phyloP scores from a whole-genome alignment of 352 stramenopile genomes.

The Phytopythium oedochilum region DNA sequence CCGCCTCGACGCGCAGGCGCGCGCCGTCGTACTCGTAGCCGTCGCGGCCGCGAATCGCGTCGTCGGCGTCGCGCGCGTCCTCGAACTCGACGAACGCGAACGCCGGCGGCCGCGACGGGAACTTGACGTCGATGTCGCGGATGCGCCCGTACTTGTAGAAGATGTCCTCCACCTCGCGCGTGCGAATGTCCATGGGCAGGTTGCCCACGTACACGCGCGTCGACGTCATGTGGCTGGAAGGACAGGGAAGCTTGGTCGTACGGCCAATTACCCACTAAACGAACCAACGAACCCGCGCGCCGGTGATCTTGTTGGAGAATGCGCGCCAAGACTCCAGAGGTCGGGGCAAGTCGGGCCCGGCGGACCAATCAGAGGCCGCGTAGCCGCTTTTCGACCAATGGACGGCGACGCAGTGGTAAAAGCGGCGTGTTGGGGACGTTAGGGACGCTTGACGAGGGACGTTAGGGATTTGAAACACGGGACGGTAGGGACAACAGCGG shows the following conservation, averaged over 20 bases:
- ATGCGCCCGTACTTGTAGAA: slow-evolving; percentile 76
- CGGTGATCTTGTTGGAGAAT: slow-evolving; percentile 1
- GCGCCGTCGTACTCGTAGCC: slow-evolving; percentile 57
- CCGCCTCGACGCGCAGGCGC: slow-evolving; percentile 49
- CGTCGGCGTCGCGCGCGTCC: slow-evolving; percentile 56
- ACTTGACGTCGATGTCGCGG: slow-evolving; percentile 64
- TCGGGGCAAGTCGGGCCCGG: too few species aligned
- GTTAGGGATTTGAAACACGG: slow-evolving; percentile 1
- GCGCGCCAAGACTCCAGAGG: not conserved
- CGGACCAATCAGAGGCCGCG: too few species aligned
- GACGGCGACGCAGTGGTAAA: too few species aligned
- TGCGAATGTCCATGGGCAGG: slow-evolving; percentile 67
- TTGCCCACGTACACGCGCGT: slow-evolving; percentile 68
- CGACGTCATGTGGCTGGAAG: slow-evolving; percentile 18
- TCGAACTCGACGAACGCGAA: slow-evolving; percentile 81
- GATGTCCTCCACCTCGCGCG: slow-evolving; percentile 67
- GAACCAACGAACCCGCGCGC: too few species aligned
- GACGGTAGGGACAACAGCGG: too few species aligned
- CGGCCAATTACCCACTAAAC: slow-evolving; percentile 9
- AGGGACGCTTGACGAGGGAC: not conserved
- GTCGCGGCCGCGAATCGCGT: slow-evolving; percentile 47
- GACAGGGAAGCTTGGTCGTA: too few species aligned
- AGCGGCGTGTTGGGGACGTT: too few species aligned
- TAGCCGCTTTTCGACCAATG: too few species aligned
- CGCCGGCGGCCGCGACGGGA: slow-evolving; percentile 45